These are phyloP conservation scores for Salisapilia sapeloensis DNA, from an alignment of 352 stramenopile genomes.

Conservation along the genomic window DNA sequence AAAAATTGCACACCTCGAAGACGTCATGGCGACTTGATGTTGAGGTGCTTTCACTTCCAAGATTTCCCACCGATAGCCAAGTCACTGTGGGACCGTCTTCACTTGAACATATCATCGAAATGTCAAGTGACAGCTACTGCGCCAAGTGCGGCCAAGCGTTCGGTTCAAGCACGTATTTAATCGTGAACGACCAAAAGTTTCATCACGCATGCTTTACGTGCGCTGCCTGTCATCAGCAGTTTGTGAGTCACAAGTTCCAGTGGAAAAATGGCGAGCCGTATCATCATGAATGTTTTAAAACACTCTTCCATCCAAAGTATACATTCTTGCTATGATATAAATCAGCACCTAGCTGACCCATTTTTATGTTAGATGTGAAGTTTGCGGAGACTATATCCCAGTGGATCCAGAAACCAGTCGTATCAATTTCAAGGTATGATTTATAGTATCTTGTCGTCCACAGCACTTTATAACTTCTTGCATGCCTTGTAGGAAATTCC, in stretches of 20 bases:
- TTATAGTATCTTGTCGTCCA: background rate
- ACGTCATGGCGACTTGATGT: too few species aligned
- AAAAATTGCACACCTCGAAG: too few species aligned
- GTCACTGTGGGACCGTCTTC: too few species aligned
- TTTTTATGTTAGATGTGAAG: slow-evolving; percentile 19
- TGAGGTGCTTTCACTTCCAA: too few species aligned
- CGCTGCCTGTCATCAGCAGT: slow-evolving; percentile 16
- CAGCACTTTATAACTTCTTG: background rate
- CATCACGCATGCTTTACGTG: slow-evolving; percentile 33
- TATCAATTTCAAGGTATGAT: slow-evolving; percentile 30
- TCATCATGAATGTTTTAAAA: slow-evolving; percentile 40
- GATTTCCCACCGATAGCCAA: too few species aligned
- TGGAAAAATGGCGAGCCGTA: slow-evolving; percentile 44
- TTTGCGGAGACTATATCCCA: slow-evolving; percentile 41
- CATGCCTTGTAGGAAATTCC: slow-evolving; percentile 19
- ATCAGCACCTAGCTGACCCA: too few species aligned
- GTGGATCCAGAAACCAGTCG: slow-evolving; percentile 20
- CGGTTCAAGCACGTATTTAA: slow-evolving; percentile 8
- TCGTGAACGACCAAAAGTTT: slow-evolving; percentile 19
- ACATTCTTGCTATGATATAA: background rate
- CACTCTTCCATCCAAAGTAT: slow-evolving; percentile 41
- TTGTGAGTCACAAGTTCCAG: slow-evolving; percentile 22
- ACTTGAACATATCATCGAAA: too few species aligned
- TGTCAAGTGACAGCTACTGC: slow-evolving; percentile 5
- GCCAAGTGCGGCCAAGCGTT: slow-evolving; percentile 6